Evolutionary conservation across 2,329 filamentous ascomycete genomes (phyloP), one percentile per base, ranked within the genome.

Genomic region (Fusarium zealandicum): DNA sequence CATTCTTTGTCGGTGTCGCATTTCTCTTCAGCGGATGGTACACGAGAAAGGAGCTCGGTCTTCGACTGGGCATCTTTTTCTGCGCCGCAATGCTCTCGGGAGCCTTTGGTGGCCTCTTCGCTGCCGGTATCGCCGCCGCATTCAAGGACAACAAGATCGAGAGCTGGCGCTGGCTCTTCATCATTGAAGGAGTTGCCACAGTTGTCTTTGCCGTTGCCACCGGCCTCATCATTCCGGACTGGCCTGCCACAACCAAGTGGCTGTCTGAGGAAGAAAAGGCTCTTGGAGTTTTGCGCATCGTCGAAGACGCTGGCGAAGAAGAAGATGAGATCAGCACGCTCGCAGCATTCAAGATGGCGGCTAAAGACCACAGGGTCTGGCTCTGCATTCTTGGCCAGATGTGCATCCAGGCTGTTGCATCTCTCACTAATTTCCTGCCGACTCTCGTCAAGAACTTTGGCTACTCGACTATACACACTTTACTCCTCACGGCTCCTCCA

Each of bases 71-170:
- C 10, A 56, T 75, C 6, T 70, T 75, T 38, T 76, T 72, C 46
- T 69, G 63, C 16, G 68, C 72, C 2, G 70, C 69, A 4, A 68
- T 70, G 28, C 51, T 72, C 3, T 69, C 70, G 0, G 77, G 77
- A 8, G 77, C 76, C 8, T 80, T 80, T 54, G 75, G 72, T 0
- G 78, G 78, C 1, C 70, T 80, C 5, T 66, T 80, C 1, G 77
- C 77, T 0, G 74, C 70, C 47, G 75, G 66, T 0, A 79, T 80
- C 41, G 69, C 71, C n/a, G 72, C 69, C 49, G 58, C 51, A 2
- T 58, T 61, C 22, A 41, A 36, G 14, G 20, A 59, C 30, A 56
- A 57, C 20, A 44, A 30, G 4, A 57, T 63, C 2, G 49, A 57
- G 13, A 46, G 40, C 25, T 60, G 57, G 57, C 45, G 57, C 12